Evolutionary conservation across 2,329 filamentous ascomycete genomes (phyloP), one percentile per base, ranked within the genome.

Genomic region (Pseudocercospora eumusae): DNA sequence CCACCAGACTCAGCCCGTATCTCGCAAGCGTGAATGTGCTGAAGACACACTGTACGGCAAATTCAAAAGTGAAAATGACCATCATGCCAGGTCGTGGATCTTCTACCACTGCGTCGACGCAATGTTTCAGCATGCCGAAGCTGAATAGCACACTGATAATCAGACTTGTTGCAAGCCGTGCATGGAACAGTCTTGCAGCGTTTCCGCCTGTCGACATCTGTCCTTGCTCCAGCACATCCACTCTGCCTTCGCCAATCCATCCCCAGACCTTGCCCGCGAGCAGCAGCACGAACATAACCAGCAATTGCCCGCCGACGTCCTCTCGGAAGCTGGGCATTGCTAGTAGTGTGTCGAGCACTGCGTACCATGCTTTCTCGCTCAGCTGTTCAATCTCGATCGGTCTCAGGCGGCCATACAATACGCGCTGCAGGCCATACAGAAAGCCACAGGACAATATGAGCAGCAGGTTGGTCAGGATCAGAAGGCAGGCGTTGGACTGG

Each of bases 31-130:
- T 96, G 53, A 93, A 92, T 57, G 87, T 81, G 0, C 93, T 96
- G 56, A 88, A 88, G 9, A 96, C 88, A 2, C 87, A 83, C 63
- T 98, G 80, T 47, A 99, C 88, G 40, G 93, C 93, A 73, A 98
- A 98, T 76, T 99, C 95, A 70, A 99, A 99, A 5, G 96, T 87
- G 73, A 99, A 99, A 92, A 99, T 98, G 66, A 99, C 92, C 92
- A 98, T 99, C 90, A 99, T 98, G 62, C 96, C 95, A 0, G 93
- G 92, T n/a, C 90, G 84, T 1, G 93, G 91, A 74, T 96, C 88
- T 61, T 90, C 87, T 55, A 97, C 87, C 31, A 98, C 93, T 0
- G 89, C 91, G 27, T 87, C 85, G 64, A 96, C 83, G 62, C 90
- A 88, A 75, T 96, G 97, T 54, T 83, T 84, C 67, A 97, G 86